phyloP scores from a whole-genome alignment of 2,329 filamentous ascomycete genomes.

The Lecanicillium sp. region DNA sequence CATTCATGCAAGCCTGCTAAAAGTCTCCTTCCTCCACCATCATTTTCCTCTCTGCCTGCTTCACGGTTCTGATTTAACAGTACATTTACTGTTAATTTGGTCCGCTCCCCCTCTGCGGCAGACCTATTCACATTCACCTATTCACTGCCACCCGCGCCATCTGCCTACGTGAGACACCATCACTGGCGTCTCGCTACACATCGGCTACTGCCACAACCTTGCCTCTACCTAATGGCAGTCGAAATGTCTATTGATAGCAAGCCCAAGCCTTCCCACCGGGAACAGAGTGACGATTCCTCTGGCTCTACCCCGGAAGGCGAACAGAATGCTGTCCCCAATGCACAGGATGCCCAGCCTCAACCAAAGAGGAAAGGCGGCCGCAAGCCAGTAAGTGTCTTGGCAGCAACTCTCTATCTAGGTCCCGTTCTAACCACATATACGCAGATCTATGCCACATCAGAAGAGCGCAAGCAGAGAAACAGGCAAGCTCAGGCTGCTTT shows the following conservation, averaged over 20 bases:
- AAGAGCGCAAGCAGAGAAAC: conserved; percentile 96
- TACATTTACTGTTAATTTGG: background rate
- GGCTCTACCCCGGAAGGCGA: conserved; percentile 55
- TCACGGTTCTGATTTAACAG: too few species aligned
- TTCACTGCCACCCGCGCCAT: too few species aligned
- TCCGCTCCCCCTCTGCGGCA: background rate
- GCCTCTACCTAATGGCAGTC: conserved; percentile 44
- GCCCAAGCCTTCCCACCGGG: conserved; percentile 30
- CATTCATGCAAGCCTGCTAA: too few species aligned
- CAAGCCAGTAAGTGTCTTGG: conserved; percentile 71
- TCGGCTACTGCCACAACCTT: conserved; percentile 17
- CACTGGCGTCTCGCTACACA: background rate
- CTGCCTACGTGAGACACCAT: background rate
- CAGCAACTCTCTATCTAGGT: conserved; percentile 55
- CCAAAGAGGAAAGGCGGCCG: conserved; percentile 96
- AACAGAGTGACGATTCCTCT: conserved; percentile 55
- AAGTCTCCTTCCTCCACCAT: background rate
- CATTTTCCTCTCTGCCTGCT: background rate
- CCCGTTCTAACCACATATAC: conserved; percentile 28
- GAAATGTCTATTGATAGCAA: conserved; percentile 62
- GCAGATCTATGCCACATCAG: conserved; percentile 96
- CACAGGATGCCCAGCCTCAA: conserved; percentile 47
- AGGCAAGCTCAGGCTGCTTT: conserved; percentile 96
- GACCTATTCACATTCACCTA: background rate
- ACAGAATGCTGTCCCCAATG: conserved; percentile 24